These are phyloP conservation scores for Chlorella sp. DNA, from an alignment of 139 green algal genomes.

Conservation along the genomic window DNA sequence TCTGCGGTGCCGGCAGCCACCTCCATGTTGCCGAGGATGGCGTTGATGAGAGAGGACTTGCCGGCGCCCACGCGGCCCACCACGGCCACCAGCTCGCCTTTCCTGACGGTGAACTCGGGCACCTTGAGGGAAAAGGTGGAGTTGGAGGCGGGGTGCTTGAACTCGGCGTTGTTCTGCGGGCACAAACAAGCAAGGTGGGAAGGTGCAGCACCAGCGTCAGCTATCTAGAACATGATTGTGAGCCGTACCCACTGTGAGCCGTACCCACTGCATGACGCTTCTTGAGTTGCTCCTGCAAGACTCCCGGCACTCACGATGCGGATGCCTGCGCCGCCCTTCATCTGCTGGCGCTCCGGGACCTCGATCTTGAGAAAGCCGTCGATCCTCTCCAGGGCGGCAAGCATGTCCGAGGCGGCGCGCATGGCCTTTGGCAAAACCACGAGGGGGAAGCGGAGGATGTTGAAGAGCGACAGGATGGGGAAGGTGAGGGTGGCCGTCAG, in stretches of 20 bases:
- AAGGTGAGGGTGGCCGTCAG: constrained; percentile 5
- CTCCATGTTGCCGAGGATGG: constrained; percentile 33
- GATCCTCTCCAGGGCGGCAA: constrained; percentile 21
- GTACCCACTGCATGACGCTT: too few species aligned
- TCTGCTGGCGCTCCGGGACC: constrained; percentile 22
- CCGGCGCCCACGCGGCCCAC: constrained; percentile 48
- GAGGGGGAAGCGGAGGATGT: constrained; percentile 72
- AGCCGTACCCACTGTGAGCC: background rate
- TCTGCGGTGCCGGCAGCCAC: background rate
- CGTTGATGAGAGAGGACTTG: constrained; percentile 39
- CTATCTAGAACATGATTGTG: background rate
- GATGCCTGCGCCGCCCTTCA: background rate
- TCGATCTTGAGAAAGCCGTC: constrained; percentile 46
- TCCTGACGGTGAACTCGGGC: background rate
- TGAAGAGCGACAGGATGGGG: constrained; percentile 61
- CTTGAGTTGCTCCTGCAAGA: too few species aligned
- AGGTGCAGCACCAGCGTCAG: background rate
- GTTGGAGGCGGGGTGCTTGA: constrained; percentile 48
- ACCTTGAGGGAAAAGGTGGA: background rate
- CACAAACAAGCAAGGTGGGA: background rate
- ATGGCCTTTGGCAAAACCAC: constrained; percentile 68
- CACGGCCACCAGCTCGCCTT: constrained; percentile 4
- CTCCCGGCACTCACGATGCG: background rate
- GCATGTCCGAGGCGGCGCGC: constrained; percentile 15
- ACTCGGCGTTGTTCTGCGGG: constrained; percentile 19